Evolutionary conservation across 768 basidiomycete genomes (phyloP).

Genomic region (Leccinum longicurvipes): DNA sequence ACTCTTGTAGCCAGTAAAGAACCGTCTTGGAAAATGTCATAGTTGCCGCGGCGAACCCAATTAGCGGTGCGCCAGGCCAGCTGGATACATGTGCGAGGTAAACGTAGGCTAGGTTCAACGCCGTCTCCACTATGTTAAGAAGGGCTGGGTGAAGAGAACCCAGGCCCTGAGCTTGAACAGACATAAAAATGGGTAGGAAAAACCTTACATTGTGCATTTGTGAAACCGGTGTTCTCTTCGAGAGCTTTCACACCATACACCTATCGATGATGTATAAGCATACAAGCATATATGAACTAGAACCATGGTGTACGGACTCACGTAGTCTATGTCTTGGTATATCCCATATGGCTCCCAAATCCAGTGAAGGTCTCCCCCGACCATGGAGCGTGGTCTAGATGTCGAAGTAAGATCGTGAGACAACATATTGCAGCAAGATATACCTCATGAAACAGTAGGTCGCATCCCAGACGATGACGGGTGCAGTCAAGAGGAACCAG

Average conservation of each 20-base stretch:
- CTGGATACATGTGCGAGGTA: constrained; percentile 64
- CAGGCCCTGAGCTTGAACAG: background rate
- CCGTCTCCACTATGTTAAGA: constrained; percentile 75
- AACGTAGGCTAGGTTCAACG: constrained; percentile 71
- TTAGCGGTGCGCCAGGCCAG: constrained; percentile 64
- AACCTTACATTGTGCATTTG: constrained; percentile 77
- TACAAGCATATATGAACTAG: constrained; percentile 17
- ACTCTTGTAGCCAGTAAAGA: constrained; percentile 81
- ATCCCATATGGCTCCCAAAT: constrained; percentile 82
- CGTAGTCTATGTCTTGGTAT: constrained; percentile 63
- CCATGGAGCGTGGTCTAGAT: constrained; percentile 79
- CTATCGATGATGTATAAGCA: constrained; percentile 39
- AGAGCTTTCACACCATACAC: constrained; percentile 71
- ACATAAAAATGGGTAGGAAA: background rate
- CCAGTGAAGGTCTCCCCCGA: constrained; percentile 88
- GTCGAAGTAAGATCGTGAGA: background rate
- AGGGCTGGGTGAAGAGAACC: constrained; percentile 44
- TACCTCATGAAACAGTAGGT: constrained; percentile 81
- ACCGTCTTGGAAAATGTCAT: constrained; percentile 86
- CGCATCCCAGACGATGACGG: constrained; percentile 73
- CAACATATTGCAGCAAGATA: background rate
- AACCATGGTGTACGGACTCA: constrained; percentile 19
- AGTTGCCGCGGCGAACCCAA: constrained; percentile 69
- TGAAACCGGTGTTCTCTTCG: constrained; percentile 70
- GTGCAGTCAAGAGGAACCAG: constrained; percentile 57